Evolutionary conservation across 2,329 filamentous ascomycete species (phyloP).

Genomic region (Aspergillus sp.): DNA sequence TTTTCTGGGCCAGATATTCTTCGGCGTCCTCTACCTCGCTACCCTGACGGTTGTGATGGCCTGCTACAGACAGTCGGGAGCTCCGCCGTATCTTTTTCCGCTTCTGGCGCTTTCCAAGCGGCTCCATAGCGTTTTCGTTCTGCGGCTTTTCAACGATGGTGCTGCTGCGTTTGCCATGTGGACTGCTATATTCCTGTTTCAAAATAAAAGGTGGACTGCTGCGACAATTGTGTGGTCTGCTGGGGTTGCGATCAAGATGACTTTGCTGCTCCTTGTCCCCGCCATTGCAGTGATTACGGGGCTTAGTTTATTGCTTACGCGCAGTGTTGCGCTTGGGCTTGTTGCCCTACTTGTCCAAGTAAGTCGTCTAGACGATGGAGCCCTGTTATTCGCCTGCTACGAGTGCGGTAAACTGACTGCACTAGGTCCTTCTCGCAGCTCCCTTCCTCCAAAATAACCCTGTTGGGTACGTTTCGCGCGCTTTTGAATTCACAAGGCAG

Average conservation of each 20-base stretch:
- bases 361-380: constrained; percentile 15
- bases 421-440: constrained; percentile 44
- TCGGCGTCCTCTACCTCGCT: constrained; percentile 67
- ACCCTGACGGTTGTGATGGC: constrained; percentile 68
- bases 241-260: constrained; percentile 93
- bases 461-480: constrained; percentile 64
- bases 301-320: constrained; percentile 58
- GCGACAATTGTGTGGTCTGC: constrained; percentile 65
- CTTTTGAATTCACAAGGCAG: constrained; percentile 82
- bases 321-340: constrained; percentile 57
- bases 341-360: constrained; percentile 74
- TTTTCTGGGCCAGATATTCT: constrained; percentile 70
- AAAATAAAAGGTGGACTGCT: constrained; percentile 62
- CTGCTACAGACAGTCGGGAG: constrained; percentile 53
- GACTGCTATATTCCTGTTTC: constrained; percentile 67
- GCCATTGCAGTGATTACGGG: constrained; percentile 69
- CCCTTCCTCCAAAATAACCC: constrained; percentile 61
- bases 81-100: constrained; percentile 76
- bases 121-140: constrained; percentile 83
- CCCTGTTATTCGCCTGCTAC: no score
- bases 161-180: constrained; percentile 79
- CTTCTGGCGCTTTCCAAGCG: constrained; percentile 83
- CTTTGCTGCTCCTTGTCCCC: constrained; percentile 69
- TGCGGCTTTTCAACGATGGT: constrained; percentile 93
- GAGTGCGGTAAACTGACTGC: constrained; percentile 2